Evolutionary conservation across 176 grass and related monocot genomes (phyloP).

Genomic region (Carex littledalei): DNA sequence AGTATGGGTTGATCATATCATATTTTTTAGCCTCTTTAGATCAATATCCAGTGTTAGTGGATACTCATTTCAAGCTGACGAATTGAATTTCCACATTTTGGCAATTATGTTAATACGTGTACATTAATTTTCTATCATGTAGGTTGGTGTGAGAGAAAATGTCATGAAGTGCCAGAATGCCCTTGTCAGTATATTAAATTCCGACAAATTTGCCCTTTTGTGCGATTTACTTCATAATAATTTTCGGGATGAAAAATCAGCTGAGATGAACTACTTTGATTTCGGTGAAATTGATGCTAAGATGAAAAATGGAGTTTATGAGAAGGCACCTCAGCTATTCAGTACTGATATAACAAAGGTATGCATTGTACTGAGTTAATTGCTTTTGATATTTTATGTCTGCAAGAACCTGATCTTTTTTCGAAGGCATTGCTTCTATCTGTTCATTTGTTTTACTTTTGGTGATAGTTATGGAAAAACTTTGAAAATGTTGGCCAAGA

Average conservation of each 20-base stretch:
- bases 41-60: not conserved
- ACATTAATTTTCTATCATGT: not conserved
- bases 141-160: constrained; percentile 1
- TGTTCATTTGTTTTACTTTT: constrained; percentile 26
- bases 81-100: not conserved
- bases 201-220: constrained; percentile 63
- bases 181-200: constrained; percentile 59
- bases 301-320: constrained; percentile 87
- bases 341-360: constrained; percentile 65
- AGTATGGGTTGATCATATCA: not conserved
- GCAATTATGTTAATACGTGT: not conserved
- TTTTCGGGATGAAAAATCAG: constrained; percentile 40
- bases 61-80: not conserved
- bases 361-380: constrained; percentile 5
- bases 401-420: not conserved
- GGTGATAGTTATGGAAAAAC: constrained; percentile 60
- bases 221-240: constrained; percentile 60
- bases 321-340: constrained; percentile 47
- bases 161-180: constrained; percentile 48
- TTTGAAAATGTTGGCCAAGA: constrained; percentile 65
- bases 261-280: constrained; percentile 51
- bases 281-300: constrained; percentile 67
- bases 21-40: not conserved
- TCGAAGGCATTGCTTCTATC: not conserved
- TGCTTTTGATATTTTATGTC: not conserved